These are phyloP conservation scores for Globisporangium barbulae DNA, from an alignment of 352 stramenopile species.

Conservation along the genomic window DNA sequence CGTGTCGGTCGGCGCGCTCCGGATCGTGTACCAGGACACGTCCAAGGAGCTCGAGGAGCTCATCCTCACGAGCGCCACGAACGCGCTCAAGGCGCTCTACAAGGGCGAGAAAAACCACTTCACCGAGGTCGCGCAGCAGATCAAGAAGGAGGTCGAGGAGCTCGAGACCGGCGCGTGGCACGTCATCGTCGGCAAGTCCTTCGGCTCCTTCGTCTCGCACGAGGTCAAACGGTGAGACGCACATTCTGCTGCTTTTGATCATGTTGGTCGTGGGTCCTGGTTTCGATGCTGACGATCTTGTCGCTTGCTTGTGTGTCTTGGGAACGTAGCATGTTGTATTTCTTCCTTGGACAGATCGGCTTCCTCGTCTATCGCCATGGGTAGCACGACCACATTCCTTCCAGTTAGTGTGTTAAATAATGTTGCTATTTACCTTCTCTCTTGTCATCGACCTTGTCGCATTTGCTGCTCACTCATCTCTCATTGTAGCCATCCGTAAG, in stretches of 20 bases:
- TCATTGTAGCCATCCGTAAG: neutral
- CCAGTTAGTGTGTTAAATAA: constrained; percentile 33
- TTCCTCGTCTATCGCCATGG: constrained; percentile 78
- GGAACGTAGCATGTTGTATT: constrained; percentile 69
- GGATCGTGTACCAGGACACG: constrained; percentile 69
- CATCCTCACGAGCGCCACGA: constrained; percentile 67
- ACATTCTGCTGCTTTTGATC: neutral
- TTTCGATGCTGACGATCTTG: neutral
- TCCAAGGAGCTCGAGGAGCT: constrained; percentile 69
- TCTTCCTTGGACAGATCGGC: constrained; percentile 76
- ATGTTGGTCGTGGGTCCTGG: neutral
- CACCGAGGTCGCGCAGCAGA: constrained; percentile 72
- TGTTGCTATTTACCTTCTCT: constrained; percentile 13
- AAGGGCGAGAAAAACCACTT: constrained; percentile 86
- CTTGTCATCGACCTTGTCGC: neutral
- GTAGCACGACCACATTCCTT: constrained; percentile 18
- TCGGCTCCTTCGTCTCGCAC: constrained; percentile 82
- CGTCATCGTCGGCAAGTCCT: constrained; percentile 84
- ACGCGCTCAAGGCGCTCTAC: constrained; percentile 78
- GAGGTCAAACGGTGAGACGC: constrained; percentile 74
- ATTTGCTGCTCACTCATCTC: neutral
- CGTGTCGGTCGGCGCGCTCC: constrained; percentile 55
- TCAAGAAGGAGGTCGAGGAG: constrained; percentile 80
- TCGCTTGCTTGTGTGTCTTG: neutral
- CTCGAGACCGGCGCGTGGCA: constrained; percentile 68